Base-by-base conservation (phyloP, 2,329 filamentous ascomycete genomes). In the Penicillium sp. region DNA sequence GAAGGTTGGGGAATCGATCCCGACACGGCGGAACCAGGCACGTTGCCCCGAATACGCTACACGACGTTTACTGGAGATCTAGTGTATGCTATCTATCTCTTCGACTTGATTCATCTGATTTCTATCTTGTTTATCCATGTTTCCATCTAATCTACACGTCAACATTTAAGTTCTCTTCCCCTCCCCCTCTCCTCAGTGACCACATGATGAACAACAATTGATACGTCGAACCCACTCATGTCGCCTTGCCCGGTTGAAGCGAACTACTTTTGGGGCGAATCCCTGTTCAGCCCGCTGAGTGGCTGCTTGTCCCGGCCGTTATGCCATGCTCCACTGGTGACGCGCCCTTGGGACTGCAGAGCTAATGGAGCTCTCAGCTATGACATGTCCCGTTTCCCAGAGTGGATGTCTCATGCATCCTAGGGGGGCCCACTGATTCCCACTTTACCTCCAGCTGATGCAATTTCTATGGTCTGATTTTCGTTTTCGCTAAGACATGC, bases 1-100 rank as follows among this genome's bases (percentile, higher is more conserved):
- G 41, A 20, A 20, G 14, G 25, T 25, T 37, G 55, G 40, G 51
- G 54, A 54, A 40, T 22, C 37, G 18, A 40, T 40, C 54, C 63
- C 63, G 60, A 56, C 55, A 52, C 58, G 49, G 58, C 57, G 61
- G 60, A 57, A 56, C 55, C 54, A 53, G 53, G 51, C n/a, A 40
- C 18, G 48, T 49, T 41, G 48, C 35, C 26, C 48, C 20, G 8
- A 20, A 20, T 40, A 40, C 37, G 18, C 12, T 40, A 40, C 37
- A 40, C 33, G 18, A 22, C 18, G 4, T n/a, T n/a, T 35, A 18
- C 3, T 26, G 4, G 7, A 29, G 22, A 11, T 14, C 25, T n/a
- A 45, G 9, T 35, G n/a, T 47, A n/a, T n/a, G 22, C 27, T 35
- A 12, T 35, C 45, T 48, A 20, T n/a, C 29, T 15, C 45, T 26